Evolutionary conservation across 805 yeast species (phyloP).

Genomic region (Jamesozyma spencerorum): DNA sequence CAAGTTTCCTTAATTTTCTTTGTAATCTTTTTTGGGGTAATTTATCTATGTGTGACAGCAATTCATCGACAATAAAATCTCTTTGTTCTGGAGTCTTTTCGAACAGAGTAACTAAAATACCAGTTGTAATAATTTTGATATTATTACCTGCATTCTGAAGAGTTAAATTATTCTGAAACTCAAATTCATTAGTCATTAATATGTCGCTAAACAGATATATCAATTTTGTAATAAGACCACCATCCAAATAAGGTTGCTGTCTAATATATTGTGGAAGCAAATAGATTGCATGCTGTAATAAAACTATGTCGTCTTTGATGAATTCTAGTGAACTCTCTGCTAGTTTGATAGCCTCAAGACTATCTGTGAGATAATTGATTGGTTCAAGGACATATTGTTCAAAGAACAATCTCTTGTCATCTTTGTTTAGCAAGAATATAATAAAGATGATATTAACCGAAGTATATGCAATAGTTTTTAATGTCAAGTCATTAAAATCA

Average conservation of each 20-base stretch:
- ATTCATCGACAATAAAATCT: conserved; percentile 50
- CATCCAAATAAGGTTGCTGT: conserved; percentile 33
- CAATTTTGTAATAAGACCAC: conserved; percentile 45
- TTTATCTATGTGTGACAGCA: conserved; percentile 42
- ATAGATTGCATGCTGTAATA: conserved; percentile 13
- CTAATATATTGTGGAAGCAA: conserved; percentile 20
- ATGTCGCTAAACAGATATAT: conserved; percentile 39
- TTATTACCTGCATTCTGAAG: conserved; percentile 16
- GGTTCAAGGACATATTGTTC: conserved; percentile 38
- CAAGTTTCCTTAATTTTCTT: conserved; percentile 17
- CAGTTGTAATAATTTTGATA: conserved; percentile 14
- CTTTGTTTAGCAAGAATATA: conserved; percentile 34
- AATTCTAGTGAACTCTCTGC: background rate
- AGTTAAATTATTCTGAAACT: conserved; percentile 6
- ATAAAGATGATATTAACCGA: conserved; percentile 34
- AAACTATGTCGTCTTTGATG: conserved; percentile 7
- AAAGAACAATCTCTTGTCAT: conserved; percentile 37
- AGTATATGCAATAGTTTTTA: conserved; percentile 24
- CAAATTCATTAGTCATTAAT: conserved; percentile 14
- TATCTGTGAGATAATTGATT: conserved; percentile 31
- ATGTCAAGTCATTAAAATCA: conserved; percentile 1
- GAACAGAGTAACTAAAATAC: conserved; percentile 34
- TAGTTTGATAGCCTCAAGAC: conserved; percentile 28
- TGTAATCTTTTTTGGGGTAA: conserved; percentile 38
- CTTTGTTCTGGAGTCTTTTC: conserved; percentile 42